Evolutionary conservation across 192 early-diverging fungal species (phyloP).

Genomic region (Spizellomyces punctatus): DNA sequence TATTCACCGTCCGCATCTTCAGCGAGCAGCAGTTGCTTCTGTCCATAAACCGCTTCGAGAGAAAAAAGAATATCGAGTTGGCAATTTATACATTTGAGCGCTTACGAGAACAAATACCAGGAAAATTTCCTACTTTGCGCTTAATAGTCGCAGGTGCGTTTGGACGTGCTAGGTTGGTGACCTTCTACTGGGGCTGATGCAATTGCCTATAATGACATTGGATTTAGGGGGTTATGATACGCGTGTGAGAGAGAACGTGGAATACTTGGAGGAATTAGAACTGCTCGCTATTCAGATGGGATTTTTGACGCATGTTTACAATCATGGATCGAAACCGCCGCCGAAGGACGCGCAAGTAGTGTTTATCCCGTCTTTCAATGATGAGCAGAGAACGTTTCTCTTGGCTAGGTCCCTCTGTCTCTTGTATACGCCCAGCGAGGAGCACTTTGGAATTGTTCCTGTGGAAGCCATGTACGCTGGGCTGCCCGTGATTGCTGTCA

Average conservation of each 20-base stretch:
- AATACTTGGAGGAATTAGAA: constrained; percentile 75
- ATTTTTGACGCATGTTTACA: constrained; percentile 49
- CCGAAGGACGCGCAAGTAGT: constrained; percentile 58
- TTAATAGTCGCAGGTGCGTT: constrained; percentile 77
- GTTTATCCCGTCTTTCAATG: constrained; percentile 87
- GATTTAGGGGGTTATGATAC: constrained; percentile 80
- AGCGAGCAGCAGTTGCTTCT: constrained; percentile 44
- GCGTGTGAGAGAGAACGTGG: constrained; percentile 84
- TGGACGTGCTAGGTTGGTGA: neutral
- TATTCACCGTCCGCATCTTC: neutral
- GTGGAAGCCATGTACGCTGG: constrained; percentile 92
- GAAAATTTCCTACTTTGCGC: constrained; percentile 44
- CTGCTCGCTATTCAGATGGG: constrained; percentile 51
- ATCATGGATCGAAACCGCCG: constrained; percentile 37
- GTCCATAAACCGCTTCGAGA: constrained; percentile 97
- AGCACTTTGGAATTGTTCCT: constrained; percentile 98
- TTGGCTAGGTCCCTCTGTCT: constrained; percentile 64
- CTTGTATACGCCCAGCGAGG: constrained; percentile 89
- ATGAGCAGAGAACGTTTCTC: constrained; percentile 75
- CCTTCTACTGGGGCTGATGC: too few relatives aligned
- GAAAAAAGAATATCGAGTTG: constrained; percentile 86
- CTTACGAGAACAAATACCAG: constrained; percentile 31
- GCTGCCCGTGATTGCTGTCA: constrained; percentile 84
- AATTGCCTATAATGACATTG: too few relatives aligned
- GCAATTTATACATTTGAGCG: constrained; percentile 76